Percentiles rank a stretch among this genome's conserved stretches.
These are phyloP conservation scores for Metarhizium humberi DNA, from an alignment of 2,329 filamentous ascomycete species.

Conservation along the genomic window DNA sequence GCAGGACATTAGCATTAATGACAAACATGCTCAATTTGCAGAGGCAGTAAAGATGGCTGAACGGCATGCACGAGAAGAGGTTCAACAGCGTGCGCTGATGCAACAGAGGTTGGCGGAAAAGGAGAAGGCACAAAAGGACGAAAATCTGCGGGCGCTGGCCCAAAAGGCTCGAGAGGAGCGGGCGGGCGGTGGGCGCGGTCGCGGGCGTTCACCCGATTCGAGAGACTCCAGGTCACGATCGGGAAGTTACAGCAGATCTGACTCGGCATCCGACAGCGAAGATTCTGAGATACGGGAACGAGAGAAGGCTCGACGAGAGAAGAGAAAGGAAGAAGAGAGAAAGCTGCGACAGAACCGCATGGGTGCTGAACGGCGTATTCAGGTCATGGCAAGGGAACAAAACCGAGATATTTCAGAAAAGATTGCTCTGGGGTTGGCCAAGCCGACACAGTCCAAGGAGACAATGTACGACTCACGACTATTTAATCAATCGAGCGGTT, in stretches of 20 bases:
- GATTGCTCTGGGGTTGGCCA: constrained; percentile 86
- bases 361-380: constrained; percentile 84
- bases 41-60: constrained; percentile 93
- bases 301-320: constrained; percentile 68
- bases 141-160: constrained; percentile 76
- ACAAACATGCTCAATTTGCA: constrained; percentile 95
- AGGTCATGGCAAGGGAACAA: constrained; percentile 90
- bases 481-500: constrained; percentile 90
- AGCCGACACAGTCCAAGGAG: constrained; percentile 85
- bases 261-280: constrained; percentile 46
- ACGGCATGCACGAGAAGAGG: constrained; percentile 88
- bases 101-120: constrained; percentile 94
- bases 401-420: constrained; percentile 97
- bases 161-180: constrained; percentile 87
- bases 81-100: constrained; percentile 86
- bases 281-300: constrained; percentile 66
- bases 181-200: constrained; percentile 40
- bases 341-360: constrained; percentile 90
- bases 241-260: constrained; percentile 42
- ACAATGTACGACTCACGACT: constrained; percentile 95
- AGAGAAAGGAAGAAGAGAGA: constrained; percentile 72
- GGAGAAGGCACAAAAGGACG: constrained; percentile 90
- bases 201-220: constrained; percentile 25
- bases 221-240: constrained; percentile 29
- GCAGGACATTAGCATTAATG: constrained; percentile 92